Base-by-base conservation (phyloP, 2,329 filamentous ascomycete species). In the Sporothrix sp. region DNA sequence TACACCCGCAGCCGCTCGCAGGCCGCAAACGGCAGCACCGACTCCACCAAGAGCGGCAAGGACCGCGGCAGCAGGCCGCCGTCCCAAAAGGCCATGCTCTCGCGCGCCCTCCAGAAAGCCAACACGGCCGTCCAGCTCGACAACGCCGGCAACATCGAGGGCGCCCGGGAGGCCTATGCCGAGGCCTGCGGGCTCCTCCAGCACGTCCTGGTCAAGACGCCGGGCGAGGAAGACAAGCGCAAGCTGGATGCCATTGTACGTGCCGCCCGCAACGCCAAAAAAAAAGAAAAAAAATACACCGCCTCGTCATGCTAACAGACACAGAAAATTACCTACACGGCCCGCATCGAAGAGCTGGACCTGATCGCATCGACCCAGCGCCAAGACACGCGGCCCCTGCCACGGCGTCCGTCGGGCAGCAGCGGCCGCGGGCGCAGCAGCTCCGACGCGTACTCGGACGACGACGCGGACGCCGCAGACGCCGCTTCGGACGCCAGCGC, bases 41-140 rank as follows among this genome's bases (percentile, higher is more conserved):
- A 74, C 49, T 69, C 68, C 6, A 66, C 63, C 7, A 65, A 62
- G 36, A 65, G 64, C 30, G 58, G 60, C 40, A 61, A 67, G 27
- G 50, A 52, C 20, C 68, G 68, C 32, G 46, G 54, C 1, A 56
- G 49, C 44, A 73, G 73, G 55, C 68, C 68, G n/a, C 79, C 79
- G 13, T 88, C 85, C 1, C 85, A 97, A 65, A 97, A 96, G 71
- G 86, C 84, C 10, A 97, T 97, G 90, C 76, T 98, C 32, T 95
- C 91, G n/a, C 87, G 86, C 59, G 93, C 93, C 1, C 71, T 98
- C 50, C 85, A 95, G 63, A 95, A 96, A 68, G 93, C 93, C 45
- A 96, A 98, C 62, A 91, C 87, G 11, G 93, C 93, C 20, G 93
- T 98, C 23, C 78, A 96, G 58, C 78, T 98, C 36, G 93, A 98